Conservation (phyloP, 2,329 filamentous ascomycete genomes). For the Penicillium brasilianum region DNA sequence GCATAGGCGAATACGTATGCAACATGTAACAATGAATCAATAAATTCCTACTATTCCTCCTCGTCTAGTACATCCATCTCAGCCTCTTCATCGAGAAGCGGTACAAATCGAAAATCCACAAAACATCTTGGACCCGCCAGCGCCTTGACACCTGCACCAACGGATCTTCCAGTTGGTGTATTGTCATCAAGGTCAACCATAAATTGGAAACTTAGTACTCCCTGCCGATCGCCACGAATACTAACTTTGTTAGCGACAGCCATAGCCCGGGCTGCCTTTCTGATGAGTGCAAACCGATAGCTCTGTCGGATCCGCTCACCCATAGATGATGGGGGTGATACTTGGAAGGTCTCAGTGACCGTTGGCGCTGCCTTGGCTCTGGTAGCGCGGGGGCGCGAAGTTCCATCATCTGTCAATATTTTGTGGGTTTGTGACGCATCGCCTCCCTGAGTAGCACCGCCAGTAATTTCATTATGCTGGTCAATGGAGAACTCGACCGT, state of each 20-base stretch:
- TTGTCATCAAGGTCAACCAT: constrained; percentile 83
- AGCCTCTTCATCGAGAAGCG: constrained; percentile 49
- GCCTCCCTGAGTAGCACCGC: constrained; percentile 24
- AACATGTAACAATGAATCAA: neutral
- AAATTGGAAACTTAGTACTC: constrained; percentile 92
- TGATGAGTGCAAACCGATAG: constrained; percentile 87
- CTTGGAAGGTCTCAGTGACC: constrained; percentile 58
- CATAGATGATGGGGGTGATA: constrained; percentile 60
- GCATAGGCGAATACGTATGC: neutral
- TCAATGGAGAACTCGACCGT: constrained; percentile 65
- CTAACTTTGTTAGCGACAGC: constrained; percentile 89
- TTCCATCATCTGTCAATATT: constrained; percentile 44
- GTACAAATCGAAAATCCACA: constrained; percentile 55
- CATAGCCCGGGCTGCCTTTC: constrained; percentile 90
- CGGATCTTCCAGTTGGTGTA: constrained; percentile 41
- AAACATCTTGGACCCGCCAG: constrained; percentile 46
- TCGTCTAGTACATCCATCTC: constrained; percentile 29
- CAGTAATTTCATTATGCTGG: constrained; percentile 35
- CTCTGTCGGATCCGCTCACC: constrained; percentile 70
- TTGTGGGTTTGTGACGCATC: constrained; percentile 36
- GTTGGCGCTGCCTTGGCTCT: constrained; percentile 47
- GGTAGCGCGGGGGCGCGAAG: constrained; percentile 39
- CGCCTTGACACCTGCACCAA: constrained; percentile 30
- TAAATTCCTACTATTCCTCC: constrained; percentile 12
- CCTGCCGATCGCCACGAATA: constrained; percentile 82